phyloP scores from a whole-genome alignment of 495 filamentous ascomycete genomes.

The Xylaria grammica region DNA sequence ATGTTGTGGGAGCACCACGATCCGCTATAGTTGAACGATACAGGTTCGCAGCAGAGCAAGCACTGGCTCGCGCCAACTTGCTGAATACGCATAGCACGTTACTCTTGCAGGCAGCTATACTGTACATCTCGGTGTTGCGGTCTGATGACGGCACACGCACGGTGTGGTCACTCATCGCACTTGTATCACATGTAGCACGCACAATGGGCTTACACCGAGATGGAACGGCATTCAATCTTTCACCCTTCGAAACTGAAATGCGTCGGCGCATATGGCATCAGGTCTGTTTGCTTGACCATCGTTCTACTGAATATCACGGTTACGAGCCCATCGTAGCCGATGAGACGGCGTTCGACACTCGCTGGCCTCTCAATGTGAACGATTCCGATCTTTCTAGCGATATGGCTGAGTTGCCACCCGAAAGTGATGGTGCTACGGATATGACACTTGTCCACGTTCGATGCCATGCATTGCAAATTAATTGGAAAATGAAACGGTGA shows the following conservation, averaged over 20 bases:
- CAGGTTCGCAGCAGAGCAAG: slow-evolving; percentile 49
- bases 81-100: slow-evolving; percentile 50
- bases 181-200: slow-evolving; percentile 49
- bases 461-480: slow-evolving; percentile 27
- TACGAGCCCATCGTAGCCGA: slow-evolving; percentile 47
- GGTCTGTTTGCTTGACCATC: slow-evolving; percentile 59
- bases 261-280: slow-evolving; percentile 70
- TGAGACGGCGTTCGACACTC: slow-evolving; percentile 34
- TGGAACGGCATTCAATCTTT: slow-evolving; percentile 49
- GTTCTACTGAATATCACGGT: slow-evolving; percentile 59
- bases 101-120: slow-evolving; percentile 52
- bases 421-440: slow-evolving; percentile 20
- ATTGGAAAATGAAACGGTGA: slow-evolving; percentile 16
- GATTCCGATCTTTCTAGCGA: slow-evolving; percentile 53
- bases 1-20: slow-evolving; percentile 46
- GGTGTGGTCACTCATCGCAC: slow-evolving; percentile 50
- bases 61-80: slow-evolving; percentile 50
- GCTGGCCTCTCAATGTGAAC: slow-evolving; percentile 49
- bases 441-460: slow-evolving; percentile 20
- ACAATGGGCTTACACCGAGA: slow-evolving; percentile 54
- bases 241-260: slow-evolving; percentile 65
- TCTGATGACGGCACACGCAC: slow-evolving; percentile 42
- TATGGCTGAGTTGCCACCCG: slow-evolving; percentile 45
- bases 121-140: slow-evolving; percentile 46
- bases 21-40: slow-evolving; percentile 43